Evolutionary conservation across 768 basidiomycete species (phyloP), one percentile per base, ranked within the genome.

Genomic region (Boletus tylopilopsis): DNA sequence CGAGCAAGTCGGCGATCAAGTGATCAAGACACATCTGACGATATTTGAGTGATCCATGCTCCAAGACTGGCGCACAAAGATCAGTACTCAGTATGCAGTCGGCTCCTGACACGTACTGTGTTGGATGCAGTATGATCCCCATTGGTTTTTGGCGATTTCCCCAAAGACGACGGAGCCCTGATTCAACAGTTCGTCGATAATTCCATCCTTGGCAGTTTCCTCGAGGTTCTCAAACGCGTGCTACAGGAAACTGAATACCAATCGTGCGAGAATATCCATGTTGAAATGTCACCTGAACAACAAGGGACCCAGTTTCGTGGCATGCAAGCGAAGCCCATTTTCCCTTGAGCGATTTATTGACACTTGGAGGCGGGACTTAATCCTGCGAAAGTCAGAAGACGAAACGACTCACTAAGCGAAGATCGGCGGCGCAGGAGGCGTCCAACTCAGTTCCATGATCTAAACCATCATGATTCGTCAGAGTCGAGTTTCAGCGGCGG

Each of bases 371-470:
- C 16, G 25, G 45, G 50, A 53, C 18, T 41, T 47, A 54, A 19
- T 49, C 32, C 19, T 27, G 29, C 43, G 11, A 13, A 38, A 19
- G 23, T 30, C 15, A 21, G 12, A 53, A 29, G 37, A n/a, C 32
- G 41, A 41, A 41, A 36, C 18, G 23, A 53, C 85, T 59, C 66
- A 90, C 90, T 83, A 90, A 3, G 85, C 80, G 62, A 93, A 93
- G 62, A 93, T 92, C 3, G 90, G 90, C 22, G 90, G 90, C 0
- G 88, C 88, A 33, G 89, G 90, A 19, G 86, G 76, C 2, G 87
- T 87, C 90, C 90, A 93, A 5, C 83, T 85, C 29, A 93, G 69
- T 64, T 93, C 90, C 90, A 93, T 93, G 59, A 93, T 90, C 85
- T 90, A 45, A 15, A 30, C 29, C 29, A 30, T 13, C 44, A 24